Evolutionary conservation across 352 stramenopile genomes (phyloP).

Genomic region (Phytophthora sojae): DNA sequence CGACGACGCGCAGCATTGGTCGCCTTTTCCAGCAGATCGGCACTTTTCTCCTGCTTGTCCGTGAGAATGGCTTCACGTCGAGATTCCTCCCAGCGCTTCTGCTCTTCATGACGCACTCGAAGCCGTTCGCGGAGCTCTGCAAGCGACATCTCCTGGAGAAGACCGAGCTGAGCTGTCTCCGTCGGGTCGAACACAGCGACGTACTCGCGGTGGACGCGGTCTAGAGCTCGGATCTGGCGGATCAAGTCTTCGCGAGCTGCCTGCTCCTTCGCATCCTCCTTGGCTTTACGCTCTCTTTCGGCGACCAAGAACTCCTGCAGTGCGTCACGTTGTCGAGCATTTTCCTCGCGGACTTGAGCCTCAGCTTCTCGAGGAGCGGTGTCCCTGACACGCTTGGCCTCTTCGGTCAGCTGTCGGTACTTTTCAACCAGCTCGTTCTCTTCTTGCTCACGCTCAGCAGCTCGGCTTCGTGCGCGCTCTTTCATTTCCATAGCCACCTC

Average conservation of each 20-base stretch:
- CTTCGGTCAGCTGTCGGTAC: constrained; percentile 60
- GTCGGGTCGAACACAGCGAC: constrained; percentile 93
- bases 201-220: constrained; percentile 81
- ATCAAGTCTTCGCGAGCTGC: constrained; percentile 87
- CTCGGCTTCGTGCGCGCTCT: constrained; percentile 67
- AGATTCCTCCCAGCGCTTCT: constrained; percentile 73
- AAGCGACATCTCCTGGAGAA: constrained; percentile 94
- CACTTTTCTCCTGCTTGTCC: constrained; percentile 85
- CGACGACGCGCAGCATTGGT: constrained; percentile 81
- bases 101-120: constrained; percentile 76
- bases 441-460: constrained; percentile 70
- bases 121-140: constrained; percentile 86
- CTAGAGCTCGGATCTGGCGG: constrained; percentile 83
- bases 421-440: constrained; percentile 58
- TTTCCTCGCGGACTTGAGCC: constrained; percentile 64
- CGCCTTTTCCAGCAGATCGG: constrained; percentile 72
- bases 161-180: constrained; percentile 80
- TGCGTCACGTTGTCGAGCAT: constrained; percentile 65
- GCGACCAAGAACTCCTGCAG: constrained; percentile 67
- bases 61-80: constrained; percentile 72
- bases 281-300: constrained; percentile 69
- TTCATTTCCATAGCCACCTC: constrained; percentile 87
- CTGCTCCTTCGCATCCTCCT: constrained; percentile 71
- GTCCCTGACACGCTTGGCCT: constrained; percentile 84
- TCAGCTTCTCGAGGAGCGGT: constrained; percentile 83